These are phyloP conservation scores for Rhododendron henanense DNA, from an alignment of 148 eudicot genomes.

Conservation along the genomic window DNA sequence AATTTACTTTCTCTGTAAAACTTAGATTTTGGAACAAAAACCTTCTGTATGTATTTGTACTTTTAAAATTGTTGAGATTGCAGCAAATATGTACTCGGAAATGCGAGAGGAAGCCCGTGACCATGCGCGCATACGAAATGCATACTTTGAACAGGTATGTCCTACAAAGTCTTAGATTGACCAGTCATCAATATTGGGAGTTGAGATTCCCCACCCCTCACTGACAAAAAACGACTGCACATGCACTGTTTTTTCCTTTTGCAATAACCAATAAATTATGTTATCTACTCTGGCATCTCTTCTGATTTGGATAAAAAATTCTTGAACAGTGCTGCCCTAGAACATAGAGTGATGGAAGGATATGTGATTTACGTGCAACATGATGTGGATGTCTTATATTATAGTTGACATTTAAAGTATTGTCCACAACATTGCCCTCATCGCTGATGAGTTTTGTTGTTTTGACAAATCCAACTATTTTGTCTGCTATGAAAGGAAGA, in stretches of 20 bases:
- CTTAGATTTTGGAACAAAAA: slow-evolving; percentile 6
- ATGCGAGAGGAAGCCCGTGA: slow-evolving; percentile 93
- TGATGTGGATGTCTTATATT: background rate
- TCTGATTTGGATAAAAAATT: background rate
- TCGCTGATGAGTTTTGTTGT: background rate
- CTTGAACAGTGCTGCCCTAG: background rate
- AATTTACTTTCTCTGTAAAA: slow-evolving; percentile 16
- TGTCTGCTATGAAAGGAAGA: background rate
- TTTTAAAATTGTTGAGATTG: slow-evolving; percentile 49
- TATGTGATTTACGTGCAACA: background rate
- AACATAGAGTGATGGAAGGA: background rate
- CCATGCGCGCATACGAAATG: slow-evolving; percentile 83
- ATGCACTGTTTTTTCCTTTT: background rate
- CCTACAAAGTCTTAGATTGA: background rate
- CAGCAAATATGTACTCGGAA: slow-evolving; percentile 91
- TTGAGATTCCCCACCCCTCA: background rate
- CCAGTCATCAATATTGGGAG: background rate
- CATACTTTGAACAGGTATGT: slow-evolving; percentile 90
- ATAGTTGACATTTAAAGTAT: too few relatives aligned
- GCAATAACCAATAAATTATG: background rate
- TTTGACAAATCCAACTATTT: background rate
- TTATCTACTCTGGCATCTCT: background rate
- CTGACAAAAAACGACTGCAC: background rate
- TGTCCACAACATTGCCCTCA: background rate
- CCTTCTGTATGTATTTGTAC: slow-evolving; percentile 25